Base-by-base conservation (phyloP, 1,139 yeast species). In the Suhomyces choctaworum region DNA sequence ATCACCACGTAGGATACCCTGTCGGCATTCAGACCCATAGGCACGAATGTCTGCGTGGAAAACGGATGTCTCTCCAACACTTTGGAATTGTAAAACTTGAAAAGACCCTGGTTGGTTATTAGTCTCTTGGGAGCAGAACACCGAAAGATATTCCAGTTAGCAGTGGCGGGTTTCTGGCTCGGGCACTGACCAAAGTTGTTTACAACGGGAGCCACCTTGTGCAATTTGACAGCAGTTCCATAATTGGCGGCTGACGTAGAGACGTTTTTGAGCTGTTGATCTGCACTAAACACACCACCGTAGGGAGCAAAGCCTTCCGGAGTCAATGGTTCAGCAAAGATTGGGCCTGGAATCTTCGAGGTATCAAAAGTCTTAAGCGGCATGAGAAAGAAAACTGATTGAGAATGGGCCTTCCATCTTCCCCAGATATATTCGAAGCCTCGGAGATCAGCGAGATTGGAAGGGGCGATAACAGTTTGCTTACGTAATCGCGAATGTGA, bases 51-150 rank as follows among this genome's bases (percentile, higher is more conserved):
- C 58, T 90, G 97, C 0, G 96, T 82, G n/a, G 92, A 76, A 52
- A 60, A 84, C 6, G 96, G 96, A 54, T 90, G 97, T 60, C 95
- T 75, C 55, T 90, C 97, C 22, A 90, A 68, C 2, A 89, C 96
- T 45, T 74, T 82, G 17, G 87, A 64, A 2, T 62, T 54, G 54
- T 87, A 88, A 0, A 46, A 44, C 24, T 58, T 55, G 19, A 47
- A 46, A 3, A 47, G 45, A 1, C 51, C 52, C 20, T 47, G 41
- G 27, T 44, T 37, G 7, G 56, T 52, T 38, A 84, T 70, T 39
- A 83, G 64, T 46, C 80, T 84, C 27, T 56, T 63, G 2, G 95
- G 94, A 3, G 90, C 87, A 5, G 80, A 73, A 48, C 96, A 86
- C 39, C 96, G 65, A 58, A 89, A 90, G 26, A 90, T 72, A 56